Conservation (phyloP, 1,284 basidiomycete species). For the Papiliotrema fonsecae region DNA sequence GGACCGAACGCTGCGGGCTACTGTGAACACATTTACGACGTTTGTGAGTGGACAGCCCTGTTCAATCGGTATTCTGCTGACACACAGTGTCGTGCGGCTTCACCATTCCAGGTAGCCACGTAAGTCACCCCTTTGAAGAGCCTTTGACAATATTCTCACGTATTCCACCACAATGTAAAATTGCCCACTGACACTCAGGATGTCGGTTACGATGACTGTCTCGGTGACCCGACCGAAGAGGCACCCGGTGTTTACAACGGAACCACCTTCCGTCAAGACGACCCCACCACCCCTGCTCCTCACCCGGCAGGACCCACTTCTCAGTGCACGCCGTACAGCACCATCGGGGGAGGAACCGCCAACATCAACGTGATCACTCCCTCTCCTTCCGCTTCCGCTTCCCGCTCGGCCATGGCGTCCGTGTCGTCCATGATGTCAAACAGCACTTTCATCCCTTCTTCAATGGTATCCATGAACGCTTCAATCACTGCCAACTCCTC, state of each 20-base stretch:
- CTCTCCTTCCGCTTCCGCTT: slow-evolving; percentile 9
- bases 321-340: slow-evolving; percentile 48
- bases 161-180: neutral
- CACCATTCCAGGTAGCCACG: slow-evolving; percentile 66
- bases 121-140: slow-evolving; percentile 27
- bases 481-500: too few species aligned
- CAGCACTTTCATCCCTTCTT: too few species aligned
- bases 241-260: slow-evolving; percentile 63
- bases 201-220: slow-evolving; percentile 28
- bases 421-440: neutral
- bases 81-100: slow-evolving; percentile 57
- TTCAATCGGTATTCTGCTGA: slow-evolving; percentile 3
- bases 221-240: slow-evolving; percentile 31
- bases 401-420: slow-evolving; percentile 7
- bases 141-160: neutral
- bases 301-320: slow-evolving; percentile 59
- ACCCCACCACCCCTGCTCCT: slow-evolving; percentile 57
- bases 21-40: slow-evolving; percentile 66
- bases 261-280: slow-evolving; percentile 60
- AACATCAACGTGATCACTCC: slow-evolving; percentile 9
- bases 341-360: slow-evolving; percentile 30
- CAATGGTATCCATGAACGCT: too few species aligned
- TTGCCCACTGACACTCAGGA: slow-evolving; percentile 8
- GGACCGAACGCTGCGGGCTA: slow-evolving; percentile 57
- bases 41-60: slow-evolving; percentile 22